Base-by-base conservation (phyloP, 163 green algal genomes). In the Scenedesmus sp. region DNA sequence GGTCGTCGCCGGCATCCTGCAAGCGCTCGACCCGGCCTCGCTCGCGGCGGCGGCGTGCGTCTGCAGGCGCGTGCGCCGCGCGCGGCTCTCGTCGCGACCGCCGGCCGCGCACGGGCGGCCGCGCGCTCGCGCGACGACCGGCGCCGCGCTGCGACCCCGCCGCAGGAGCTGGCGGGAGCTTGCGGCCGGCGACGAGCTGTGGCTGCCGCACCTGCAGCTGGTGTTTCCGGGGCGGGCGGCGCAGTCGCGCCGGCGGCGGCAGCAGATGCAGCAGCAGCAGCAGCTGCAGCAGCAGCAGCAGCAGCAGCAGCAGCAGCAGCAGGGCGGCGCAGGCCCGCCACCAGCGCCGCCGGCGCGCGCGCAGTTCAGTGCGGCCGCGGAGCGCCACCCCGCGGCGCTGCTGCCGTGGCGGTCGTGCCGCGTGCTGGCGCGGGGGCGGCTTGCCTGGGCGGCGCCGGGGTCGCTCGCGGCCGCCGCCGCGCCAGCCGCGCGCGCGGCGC, bases 11-110 rank as follows among this genome's bases (percentile, higher is more conserved):
- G 36, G 15, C 4, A 81, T 81, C 14, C 24, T 81, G 28, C 47
- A 65, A 5, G 33, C 50, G 2, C 28, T 81, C n/a, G 74, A 81
- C 50, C 62, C 74, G 5, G 6, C 75, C 10, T 74, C 74, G 44
- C 36, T 81, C 50, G 74, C 60, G 56, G 48, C 48, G 50, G 74
- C 63, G 51, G 63, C 63, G 3, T 74, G 63, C 34, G 74, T 81
- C 1, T 75, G 74, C 63, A 75, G 63, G 74, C 56, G 17, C 45
- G 42, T 2, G 31, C 0, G 18, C 18, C 14, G 9, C 56, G 62
- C 18, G 53, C 53, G 6, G 53, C 4, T 28, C 22, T 13, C 22
- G 53, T 3, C 22, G 22, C 3, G 53, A 24, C 6, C 2, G 15
- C 18, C n/a, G 18, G 26, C 28, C 6, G 10, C 2, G 22, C 22